Percentiles rank a stretch among this genome's conserved stretches.
phyloP scores from a whole-genome alignment of 331 rosid species.

The Spiraea crenata region DNA sequence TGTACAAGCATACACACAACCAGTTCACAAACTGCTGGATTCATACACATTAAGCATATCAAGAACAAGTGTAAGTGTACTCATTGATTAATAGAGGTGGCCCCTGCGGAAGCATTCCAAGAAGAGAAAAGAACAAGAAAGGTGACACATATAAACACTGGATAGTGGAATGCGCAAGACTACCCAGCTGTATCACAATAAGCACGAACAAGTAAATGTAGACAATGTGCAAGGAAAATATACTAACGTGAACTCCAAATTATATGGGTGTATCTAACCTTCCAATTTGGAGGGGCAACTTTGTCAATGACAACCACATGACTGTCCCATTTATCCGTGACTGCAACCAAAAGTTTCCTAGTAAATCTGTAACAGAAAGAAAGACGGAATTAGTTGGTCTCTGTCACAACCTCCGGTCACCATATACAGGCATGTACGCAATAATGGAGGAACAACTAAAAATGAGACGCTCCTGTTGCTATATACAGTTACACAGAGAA shows the following conservation, averaged over 20 bases:
- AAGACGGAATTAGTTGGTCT: conserved; percentile 15
- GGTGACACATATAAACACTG: not conserved
- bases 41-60: not conserved
- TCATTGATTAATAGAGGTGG: conserved; percentile 4
- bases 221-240: conserved; percentile 14
- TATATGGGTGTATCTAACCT: conserved; percentile 40
- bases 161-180: not conserved
- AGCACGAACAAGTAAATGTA: conserved; percentile 4
- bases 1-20: not conserved
- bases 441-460: not conserved
- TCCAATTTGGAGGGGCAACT: conserved; percentile 82
- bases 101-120: not conserved
- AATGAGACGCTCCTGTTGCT: conserved; percentile 26
- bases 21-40: not conserved
- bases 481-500: conserved; percentile 1
- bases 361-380: conserved; percentile 58
- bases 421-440: not conserved
- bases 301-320: conserved; percentile 63
- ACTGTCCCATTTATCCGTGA: conserved; percentile 72
- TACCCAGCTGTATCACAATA: conserved; percentile 9
- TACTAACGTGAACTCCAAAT: conserved; percentile 18
- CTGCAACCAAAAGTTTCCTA: conserved; percentile 81
- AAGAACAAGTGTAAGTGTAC: not conserved
- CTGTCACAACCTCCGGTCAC: not conserved
- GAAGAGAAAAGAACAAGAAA: not conserved